Percentiles rank a stretch among this genome's conserved stretches.
Conservation (phyloP, 2,329 filamentous ascomycete genomes). For the Hymenoscyphus repandus region DNA sequence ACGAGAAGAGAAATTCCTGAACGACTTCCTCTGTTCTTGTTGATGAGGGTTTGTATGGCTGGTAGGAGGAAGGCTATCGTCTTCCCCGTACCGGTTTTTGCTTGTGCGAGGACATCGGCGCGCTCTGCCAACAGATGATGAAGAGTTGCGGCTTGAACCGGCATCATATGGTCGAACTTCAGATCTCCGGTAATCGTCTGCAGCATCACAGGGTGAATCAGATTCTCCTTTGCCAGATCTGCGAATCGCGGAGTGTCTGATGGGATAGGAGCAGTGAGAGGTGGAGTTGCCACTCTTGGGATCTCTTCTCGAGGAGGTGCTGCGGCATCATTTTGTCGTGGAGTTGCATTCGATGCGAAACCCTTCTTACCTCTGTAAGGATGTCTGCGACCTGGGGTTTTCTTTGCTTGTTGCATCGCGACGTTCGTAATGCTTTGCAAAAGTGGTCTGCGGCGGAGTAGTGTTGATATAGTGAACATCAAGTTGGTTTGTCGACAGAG, state of each 20-base stretch:
- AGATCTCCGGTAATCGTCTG: constrained; percentile 64
- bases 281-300: constrained; percentile 30
- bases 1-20: constrained; percentile 65
- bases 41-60: constrained; percentile 64
- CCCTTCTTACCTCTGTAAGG: constrained; percentile 22
- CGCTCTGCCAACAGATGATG: constrained; percentile 68
- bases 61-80: constrained; percentile 90
- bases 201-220: constrained; percentile 43
- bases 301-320: constrained; percentile 30
- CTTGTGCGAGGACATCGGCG: constrained; percentile 72
- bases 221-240: constrained; percentile 38
- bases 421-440: constrained; percentile 17
- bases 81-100: constrained; percentile 95
- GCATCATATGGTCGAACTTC: constrained; percentile 81
- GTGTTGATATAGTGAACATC: constrained; percentile 10
- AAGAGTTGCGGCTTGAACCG: constrained; percentile 84
- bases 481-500: neutral
- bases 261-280: constrained; percentile 36
- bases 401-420: constrained; percentile 23
- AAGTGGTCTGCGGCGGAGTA: constrained; percentile 15
- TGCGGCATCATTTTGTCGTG: constrained; percentile 13
- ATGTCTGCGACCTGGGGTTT: constrained; percentile 18
- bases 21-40: constrained; percentile 32
- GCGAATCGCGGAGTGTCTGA: constrained; percentile 42
- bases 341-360: constrained; percentile 18